phyloP scores from a whole-genome alignment of 495 filamentous ascomycete species.

The Penicillium crystallinum region DNA sequence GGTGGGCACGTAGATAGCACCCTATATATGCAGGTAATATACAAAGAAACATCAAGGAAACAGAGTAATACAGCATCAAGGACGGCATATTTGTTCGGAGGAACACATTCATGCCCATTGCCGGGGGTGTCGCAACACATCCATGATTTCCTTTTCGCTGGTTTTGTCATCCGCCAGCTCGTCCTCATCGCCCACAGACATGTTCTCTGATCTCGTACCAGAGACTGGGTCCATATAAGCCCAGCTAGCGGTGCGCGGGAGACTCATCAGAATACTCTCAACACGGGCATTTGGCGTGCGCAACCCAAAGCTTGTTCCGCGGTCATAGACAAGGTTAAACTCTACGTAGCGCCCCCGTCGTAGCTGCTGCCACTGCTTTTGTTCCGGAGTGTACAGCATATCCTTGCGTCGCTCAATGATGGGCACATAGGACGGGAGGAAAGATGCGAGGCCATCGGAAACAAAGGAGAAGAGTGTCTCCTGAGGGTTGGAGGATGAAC shows the following conservation, averaged over 20 bases:
- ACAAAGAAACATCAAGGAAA: neutral
- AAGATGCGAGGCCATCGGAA: slow-evolving; percentile 75
- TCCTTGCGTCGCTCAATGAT: slow-evolving; percentile 85
- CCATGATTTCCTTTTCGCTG: slow-evolving; percentile 65
- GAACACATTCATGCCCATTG: slow-evolving; percentile 73
- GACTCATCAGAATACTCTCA: slow-evolving; percentile 95
- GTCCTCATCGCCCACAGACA: slow-evolving; percentile 21
- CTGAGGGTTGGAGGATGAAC: slow-evolving; percentile 67
- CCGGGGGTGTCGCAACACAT: slow-evolving; percentile 76
- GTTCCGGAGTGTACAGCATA: slow-evolving; percentile 74
- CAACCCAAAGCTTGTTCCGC: slow-evolving; percentile 90
- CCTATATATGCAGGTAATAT: neutral
- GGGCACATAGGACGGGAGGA: slow-evolving; percentile 86
- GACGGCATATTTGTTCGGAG: no score
- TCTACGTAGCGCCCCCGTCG: slow-evolving; percentile 91
- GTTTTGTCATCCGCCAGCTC: slow-evolving; percentile 40
- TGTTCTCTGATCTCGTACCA: slow-evolving; percentile 38
- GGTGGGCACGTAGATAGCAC: neutral
- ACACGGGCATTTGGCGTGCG: slow-evolving; percentile 88
- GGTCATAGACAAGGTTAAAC: slow-evolving; percentile 97
- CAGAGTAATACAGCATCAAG: neutral
- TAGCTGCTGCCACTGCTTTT: slow-evolving; percentile 97
- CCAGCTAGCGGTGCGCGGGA: slow-evolving; percentile 91
- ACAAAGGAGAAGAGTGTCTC: slow-evolving; percentile 92
- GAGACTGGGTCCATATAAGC: slow-evolving; percentile 79